phyloP scores from a whole-genome alignment of 306 rosid species.

The Quercus rubra region DNA sequence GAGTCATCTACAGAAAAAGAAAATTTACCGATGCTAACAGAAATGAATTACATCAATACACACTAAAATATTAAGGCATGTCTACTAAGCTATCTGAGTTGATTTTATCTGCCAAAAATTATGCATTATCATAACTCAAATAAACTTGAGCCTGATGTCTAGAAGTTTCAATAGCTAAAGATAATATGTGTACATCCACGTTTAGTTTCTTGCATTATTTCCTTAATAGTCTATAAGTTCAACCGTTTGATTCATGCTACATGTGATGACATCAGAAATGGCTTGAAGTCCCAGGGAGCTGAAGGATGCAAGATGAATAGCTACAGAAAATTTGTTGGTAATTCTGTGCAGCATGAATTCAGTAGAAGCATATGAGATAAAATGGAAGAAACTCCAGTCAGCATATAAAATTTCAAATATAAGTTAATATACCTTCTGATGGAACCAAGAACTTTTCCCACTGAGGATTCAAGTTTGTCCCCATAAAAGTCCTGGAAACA shows the following conservation, averaged over 20 bases:
- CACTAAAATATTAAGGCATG: not conserved
- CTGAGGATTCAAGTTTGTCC: constrained; percentile 79
- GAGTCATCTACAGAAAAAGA: constrained; percentile 54
- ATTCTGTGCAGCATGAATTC: not conserved
- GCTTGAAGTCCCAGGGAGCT: not conserved
- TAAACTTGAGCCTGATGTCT: not conserved
- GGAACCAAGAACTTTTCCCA: constrained; percentile 77
- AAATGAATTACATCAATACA: constrained; percentile 1
- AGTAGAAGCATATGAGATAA: not conserved
- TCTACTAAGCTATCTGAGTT: not conserved
- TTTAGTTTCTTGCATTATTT: not conserved
- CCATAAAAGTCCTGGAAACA: constrained; percentile 81
- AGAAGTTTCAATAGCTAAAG: not conserved
- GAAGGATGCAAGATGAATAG: not conserved
- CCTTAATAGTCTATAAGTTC: not conserved
- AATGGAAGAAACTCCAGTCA: not conserved
- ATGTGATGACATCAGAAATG: not conserved
- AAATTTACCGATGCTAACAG: constrained; percentile 7
- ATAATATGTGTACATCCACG: not conserved
- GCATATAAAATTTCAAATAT: not conserved
- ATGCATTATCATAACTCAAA: not conserved
- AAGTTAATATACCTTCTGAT: constrained; percentile 58
- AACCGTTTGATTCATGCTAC: too few species aligned
- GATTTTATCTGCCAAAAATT: not conserved
- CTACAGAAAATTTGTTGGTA: not conserved